These are phyloP conservation scores for Aquilaria malaccensis DNA, from an alignment of 345 rosid species.

Conservation along the genomic window DNA sequence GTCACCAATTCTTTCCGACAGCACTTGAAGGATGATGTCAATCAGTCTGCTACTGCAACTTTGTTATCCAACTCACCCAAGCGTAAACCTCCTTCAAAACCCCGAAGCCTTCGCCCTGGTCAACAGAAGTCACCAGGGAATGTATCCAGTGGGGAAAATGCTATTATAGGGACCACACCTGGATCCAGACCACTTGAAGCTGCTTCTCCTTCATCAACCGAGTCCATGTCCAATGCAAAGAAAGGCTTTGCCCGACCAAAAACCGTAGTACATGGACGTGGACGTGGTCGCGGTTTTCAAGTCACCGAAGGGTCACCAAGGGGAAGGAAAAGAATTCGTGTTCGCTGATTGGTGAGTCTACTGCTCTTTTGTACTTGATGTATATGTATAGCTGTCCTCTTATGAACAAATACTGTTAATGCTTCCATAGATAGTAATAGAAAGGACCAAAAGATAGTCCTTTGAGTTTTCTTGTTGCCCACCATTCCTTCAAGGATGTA, in stretches of 20 bases:
- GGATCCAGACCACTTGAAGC: conserved; percentile 24
- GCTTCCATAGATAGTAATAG: background rate
- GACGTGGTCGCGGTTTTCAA: conserved; percentile 11
- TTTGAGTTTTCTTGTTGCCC: too few species aligned
- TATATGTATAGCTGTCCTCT: background rate
- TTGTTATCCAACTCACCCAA: conserved; percentile 20
- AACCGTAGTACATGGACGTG: conserved; percentile 11
- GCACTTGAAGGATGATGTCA: conserved; percentile 26
- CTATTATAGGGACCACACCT: conserved; percentile 14
- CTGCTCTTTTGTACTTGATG: conserved; percentile 1
- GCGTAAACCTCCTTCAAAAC: conserved; percentile 26
- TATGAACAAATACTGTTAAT: background rate
- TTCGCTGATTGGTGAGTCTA: conserved; percentile 2
- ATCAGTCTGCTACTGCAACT: conserved; percentile 18
- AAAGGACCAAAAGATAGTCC: background rate
- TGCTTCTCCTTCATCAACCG: conserved; percentile 30
- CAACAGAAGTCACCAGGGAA: conserved; percentile 16
- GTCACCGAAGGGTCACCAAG: conserved; percentile 20
- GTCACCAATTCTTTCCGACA: conserved; percentile 41
- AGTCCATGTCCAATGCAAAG: conserved; percentile 24
- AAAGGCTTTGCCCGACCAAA: conserved; percentile 25
- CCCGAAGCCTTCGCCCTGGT: conserved; percentile 28
- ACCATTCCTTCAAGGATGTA: too few species aligned
- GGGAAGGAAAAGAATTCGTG: conserved; percentile 47
- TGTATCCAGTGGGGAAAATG: conserved; percentile 14